Evolutionary conservation across 2,329 filamentous ascomycete genomes (phyloP).

Genomic region (Metarhizium sp.): DNA sequence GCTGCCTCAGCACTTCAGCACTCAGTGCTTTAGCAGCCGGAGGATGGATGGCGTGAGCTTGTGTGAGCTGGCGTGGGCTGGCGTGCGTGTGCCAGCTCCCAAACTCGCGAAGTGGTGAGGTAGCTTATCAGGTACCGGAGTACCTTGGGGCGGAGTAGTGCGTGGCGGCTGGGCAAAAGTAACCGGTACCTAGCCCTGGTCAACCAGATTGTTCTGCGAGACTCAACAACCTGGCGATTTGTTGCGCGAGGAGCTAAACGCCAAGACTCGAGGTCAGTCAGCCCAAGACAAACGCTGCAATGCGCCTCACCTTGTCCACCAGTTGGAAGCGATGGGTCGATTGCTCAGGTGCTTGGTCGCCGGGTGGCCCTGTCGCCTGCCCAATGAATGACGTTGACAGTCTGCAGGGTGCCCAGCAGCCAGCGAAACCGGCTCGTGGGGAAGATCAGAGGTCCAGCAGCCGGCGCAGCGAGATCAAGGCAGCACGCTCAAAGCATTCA

Average conservation of each 20-base stretch:
- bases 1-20: not conserved
- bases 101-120: too few relatives aligned
- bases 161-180: too few relatives aligned
- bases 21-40: not conserved
- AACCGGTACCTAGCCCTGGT: not conserved
- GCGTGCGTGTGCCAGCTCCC: too few relatives aligned
- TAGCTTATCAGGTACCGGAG: too few relatives aligned
- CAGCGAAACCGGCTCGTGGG: slow-evolving; percentile 15
- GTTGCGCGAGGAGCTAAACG: not conserved
- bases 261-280: not conserved
- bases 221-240: not conserved
- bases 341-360: not conserved
- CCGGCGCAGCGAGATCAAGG: not conserved
- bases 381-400: slow-evolving; percentile 9
- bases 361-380: not conserved
- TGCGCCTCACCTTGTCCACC: not conserved
- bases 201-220: not conserved
- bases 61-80: too few relatives aligned
- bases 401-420: slow-evolving; percentile 3
- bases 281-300: not conserved
- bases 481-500: not conserved
- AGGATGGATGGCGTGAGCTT: not conserved
- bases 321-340: not conserved
- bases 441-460: not conserved
- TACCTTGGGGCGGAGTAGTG: too few relatives aligned